A percentile compares a stretch with the other conserved stretches of the same genome.
phyloP scores from a whole-genome alignment of 495 filamentous ascomycete species.

The Saxophila tyrrhenica region DNA sequence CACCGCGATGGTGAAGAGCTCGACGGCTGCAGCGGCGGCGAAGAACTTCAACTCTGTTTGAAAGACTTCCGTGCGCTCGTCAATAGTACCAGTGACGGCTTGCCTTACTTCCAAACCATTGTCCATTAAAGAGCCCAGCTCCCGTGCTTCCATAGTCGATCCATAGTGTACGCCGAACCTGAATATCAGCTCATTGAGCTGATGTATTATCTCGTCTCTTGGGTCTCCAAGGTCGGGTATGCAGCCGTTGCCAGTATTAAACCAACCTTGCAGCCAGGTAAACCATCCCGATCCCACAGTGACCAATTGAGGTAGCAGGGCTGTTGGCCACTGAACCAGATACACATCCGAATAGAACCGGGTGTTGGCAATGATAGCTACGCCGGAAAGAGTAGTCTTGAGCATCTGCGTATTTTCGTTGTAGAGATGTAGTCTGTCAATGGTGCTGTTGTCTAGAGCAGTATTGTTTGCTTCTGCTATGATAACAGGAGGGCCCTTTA shows the following conservation, averaged over 20 bases:
- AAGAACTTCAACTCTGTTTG: conserved; percentile 8
- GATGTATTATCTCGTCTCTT: neutral
- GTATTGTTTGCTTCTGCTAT: neutral
- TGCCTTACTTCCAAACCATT: neutral
- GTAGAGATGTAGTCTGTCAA: neutral
- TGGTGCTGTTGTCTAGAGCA: neutral
- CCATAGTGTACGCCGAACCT: neutral
- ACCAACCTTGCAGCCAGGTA: neutral
- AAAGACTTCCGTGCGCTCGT: conserved; percentile 3
- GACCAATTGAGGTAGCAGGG: neutral
- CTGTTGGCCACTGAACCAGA: neutral
- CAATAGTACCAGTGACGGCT: neutral
- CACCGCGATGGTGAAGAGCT: conserved; percentile 11
- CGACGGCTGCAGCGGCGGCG: conserved; percentile 8
- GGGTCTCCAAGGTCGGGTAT: neutral
- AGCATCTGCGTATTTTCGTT: neutral
- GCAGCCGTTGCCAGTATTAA: neutral
- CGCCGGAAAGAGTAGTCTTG: neutral
- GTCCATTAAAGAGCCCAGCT: neutral
- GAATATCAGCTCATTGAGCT: neutral
- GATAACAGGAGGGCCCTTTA: neutral
- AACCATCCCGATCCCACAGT: neutral
- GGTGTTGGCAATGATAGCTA: neutral
- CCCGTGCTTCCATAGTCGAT: neutral
- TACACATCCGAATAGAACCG: neutral